A percentile compares a stretch with the other conserved stretches of the same genome.
Evolutionary conservation across 306 rosid species (phyloP).

Genomic region (Lathyrus sativus): DNA sequence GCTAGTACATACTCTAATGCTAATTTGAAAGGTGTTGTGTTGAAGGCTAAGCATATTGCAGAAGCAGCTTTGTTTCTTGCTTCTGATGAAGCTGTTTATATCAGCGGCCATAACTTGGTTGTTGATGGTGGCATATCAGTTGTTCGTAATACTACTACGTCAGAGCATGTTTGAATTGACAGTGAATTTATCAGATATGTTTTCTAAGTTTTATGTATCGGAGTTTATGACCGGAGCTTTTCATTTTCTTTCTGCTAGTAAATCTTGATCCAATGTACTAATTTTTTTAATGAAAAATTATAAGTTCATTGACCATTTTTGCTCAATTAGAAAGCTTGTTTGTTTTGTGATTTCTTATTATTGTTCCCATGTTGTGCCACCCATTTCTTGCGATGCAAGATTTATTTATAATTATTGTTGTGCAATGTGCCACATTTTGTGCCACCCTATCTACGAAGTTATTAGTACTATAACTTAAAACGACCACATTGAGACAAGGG

Average conservation of each 20-base stretch:
- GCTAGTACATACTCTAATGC: constrained; percentile 42
- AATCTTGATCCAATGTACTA: constrained; percentile 23
- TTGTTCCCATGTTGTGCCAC: constrained; percentile 4
- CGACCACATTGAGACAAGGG: neutral
- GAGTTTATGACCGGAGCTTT: constrained; percentile 34
- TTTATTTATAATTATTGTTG: constrained; percentile 8
- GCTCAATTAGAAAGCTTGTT: constrained; percentile 24
- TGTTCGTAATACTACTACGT: constrained; percentile 39
- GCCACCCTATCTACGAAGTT: neutral
- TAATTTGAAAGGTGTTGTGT: constrained; percentile 70
- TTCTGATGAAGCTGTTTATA: constrained; percentile 67
- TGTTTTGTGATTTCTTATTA: constrained; percentile 6
- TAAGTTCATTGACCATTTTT: constrained; percentile 43
- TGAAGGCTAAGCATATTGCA: constrained; percentile 72
- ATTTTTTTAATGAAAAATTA: constrained; percentile 14
- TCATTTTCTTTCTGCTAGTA: constrained; percentile 29
- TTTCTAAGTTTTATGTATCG: neutral
- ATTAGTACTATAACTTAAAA: neutral
- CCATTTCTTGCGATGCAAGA: constrained; percentile 6
- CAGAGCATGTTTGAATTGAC: constrained; percentile 2
- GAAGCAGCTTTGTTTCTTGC: constrained; percentile 89
- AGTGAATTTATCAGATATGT: neutral
- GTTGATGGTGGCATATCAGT: constrained; percentile 85
- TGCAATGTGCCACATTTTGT: neutral
- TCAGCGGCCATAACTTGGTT: constrained; percentile 80